Evolutionary conservation across 208 protist genomes (phyloP).

Genomic region (Trypanosoma theileri): DNA sequence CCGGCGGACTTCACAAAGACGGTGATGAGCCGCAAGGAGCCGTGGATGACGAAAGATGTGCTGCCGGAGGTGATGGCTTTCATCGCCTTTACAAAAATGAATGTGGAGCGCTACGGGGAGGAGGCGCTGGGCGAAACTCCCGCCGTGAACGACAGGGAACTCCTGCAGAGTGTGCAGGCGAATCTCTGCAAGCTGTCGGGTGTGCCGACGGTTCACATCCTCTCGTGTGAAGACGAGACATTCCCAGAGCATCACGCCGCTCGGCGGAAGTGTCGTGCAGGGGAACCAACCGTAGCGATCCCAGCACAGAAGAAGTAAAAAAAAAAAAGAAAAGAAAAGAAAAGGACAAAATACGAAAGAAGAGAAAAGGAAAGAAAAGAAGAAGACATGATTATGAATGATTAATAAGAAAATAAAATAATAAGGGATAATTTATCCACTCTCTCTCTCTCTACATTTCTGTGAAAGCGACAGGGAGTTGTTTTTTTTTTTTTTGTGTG

Average conservation of each 20-base stretch:
- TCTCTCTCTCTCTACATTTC: too few species aligned
- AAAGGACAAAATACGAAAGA: slow-evolving; percentile 13
- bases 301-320: slow-evolving; percentile 26
- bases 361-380: slow-evolving; percentile 14
- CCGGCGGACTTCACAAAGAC: slow-evolving; percentile 71
- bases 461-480: too few species aligned
- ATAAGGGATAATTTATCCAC: too few species aligned
- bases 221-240: slow-evolving; percentile 48
- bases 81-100: slow-evolving; percentile 72
- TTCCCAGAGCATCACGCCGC: slow-evolving; percentile 67
- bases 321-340: slow-evolving; percentile 17
- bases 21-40: slow-evolving; percentile 52
- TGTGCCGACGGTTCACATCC: slow-evolving; percentile 53
- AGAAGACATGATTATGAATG: too few species aligned
- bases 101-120: slow-evolving; percentile 81
- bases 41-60: slow-evolving; percentile 74
- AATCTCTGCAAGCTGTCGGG: slow-evolving; percentile 73
- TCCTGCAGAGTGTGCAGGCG: slow-evolving; percentile 46
- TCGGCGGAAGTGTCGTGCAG: slow-evolving; percentile 70
- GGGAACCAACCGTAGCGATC: slow-evolving; percentile 71
- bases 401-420: too few species aligned
- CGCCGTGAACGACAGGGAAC: slow-evolving; percentile 64
- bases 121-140: slow-evolving; percentile 66
- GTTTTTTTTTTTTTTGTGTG: slow-evolving; percentile 6
- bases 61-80: slow-evolving; percentile 91